Base-by-base conservation (phyloP, 441 rosid species). In the Euphorbia corollata region DNA sequence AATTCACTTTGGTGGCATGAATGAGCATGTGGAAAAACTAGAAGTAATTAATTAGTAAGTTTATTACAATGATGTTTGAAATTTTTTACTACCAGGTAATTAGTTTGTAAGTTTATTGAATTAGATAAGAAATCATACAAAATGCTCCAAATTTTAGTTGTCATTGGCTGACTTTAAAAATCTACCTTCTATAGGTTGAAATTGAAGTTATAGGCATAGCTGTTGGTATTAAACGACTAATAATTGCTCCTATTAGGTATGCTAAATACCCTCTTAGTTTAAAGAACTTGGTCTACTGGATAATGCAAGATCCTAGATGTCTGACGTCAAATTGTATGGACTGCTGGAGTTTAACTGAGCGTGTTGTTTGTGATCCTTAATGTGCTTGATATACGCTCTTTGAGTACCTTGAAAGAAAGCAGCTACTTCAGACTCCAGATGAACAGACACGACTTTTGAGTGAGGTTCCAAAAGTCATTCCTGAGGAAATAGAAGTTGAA, bases 351-450 rank as follows among this genome's bases (percentile, higher is more conserved):
- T 15, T 20, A 6, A 5, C 13, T 12, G 13, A 54, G 27, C 48
- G 51, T 61, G 39, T 13, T 64, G 16, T 19, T 58, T 72, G 72
- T 74, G 62, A 72, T 83, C 75, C 95, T 90, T 93, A 81, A 93
- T 83, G 72, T 59, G 59, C 65, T 69, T 57, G 71, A 75, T 75
- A 73, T 61, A 93, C 95, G 65, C 74, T 90, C 65, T 73, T 68
- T 4, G 95, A 88, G 75, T 87, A 89, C 83, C 63, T 93, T 78
- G 97, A 90, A 30, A 89, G 82, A 73, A 85, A 80, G 75, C 75
- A 84, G 75, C 76, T 86, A 75, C 96, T 93, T 68, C 79, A 82
- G 78, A 83, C 80, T 68, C 80, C 85, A 55, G 80, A 78, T 59
- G 98, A 90, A 65, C 88, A 87, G 73, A 34, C 85, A 24, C 84